phyloP scores from a whole-genome alignment of 805 yeast species.

The Komagataella phaffii region DNA sequence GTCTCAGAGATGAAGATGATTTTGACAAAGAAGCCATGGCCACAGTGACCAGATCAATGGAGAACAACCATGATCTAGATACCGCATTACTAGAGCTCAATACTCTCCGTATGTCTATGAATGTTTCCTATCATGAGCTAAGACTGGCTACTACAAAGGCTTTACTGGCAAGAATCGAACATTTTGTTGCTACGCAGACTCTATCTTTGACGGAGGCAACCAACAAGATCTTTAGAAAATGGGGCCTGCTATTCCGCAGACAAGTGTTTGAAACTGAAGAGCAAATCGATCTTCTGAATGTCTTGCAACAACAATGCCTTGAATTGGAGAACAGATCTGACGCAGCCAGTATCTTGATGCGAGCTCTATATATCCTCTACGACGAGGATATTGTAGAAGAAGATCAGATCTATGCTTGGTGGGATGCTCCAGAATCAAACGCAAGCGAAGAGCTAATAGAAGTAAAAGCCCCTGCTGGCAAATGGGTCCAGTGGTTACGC shows the following conservation, averaged over 20 bases:
- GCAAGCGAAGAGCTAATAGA: slow-evolving; percentile 23
- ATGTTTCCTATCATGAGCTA: slow-evolving; percentile 89
- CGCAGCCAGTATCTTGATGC: slow-evolving; percentile 37
- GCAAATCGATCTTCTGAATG: slow-evolving; percentile 53
- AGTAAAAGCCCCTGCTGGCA: slow-evolving; percentile 44
- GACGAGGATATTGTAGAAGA: slow-evolving; percentile 78
- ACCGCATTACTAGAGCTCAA: slow-evolving; percentile 88
- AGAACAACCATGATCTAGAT: slow-evolving; percentile 84
- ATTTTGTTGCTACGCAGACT: slow-evolving; percentile 67
- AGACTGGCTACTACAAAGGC: slow-evolving; percentile 71
- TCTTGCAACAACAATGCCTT: slow-evolving; percentile 31
- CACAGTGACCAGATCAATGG: slow-evolving; percentile 83
- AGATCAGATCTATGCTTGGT: slow-evolving; percentile 72
- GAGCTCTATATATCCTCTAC: slow-evolving; percentile 49
- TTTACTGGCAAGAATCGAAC: slow-evolving; percentile 51
- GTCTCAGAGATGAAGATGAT: slow-evolving; percentile 50
- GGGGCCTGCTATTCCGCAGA: slow-evolving; percentile 74
- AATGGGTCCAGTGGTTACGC: slow-evolving; percentile 79
- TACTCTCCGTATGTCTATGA: slow-evolving; percentile 94
- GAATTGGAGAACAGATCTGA: slow-evolving; percentile 26
- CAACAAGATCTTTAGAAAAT: slow-evolving; percentile 57
- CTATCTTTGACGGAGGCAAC: slow-evolving; percentile 67
- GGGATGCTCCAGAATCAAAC: slow-evolving; percentile 38
- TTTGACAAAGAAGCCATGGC: slow-evolving; percentile 87
- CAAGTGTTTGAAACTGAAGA: slow-evolving; percentile 78